Evolutionary conservation across 148 eudicot genomes (phyloP).

Genomic region (Tetragonia tetragonoides): DNA sequence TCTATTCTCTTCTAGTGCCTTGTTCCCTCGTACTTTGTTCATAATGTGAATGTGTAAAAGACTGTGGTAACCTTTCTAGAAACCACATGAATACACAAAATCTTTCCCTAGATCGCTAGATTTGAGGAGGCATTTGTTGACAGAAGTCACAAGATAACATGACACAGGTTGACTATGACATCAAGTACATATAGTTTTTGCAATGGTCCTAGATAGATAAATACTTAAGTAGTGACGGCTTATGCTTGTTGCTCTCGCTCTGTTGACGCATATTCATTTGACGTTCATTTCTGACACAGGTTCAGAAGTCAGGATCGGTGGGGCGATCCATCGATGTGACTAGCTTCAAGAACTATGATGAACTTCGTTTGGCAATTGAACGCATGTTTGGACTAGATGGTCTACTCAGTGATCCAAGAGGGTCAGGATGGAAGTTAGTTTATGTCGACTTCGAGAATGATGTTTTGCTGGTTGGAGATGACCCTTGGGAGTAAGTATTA

Average conservation of each 20-base stretch:
- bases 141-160: too few species aligned
- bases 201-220: background rate
- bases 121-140: too few species aligned
- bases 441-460: slow-evolving; percentile 94
- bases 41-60: too few species aligned
- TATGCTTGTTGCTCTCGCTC: background rate
- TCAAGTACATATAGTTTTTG: background rate
- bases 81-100: too few species aligned
- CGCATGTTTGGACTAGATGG: slow-evolving; percentile 91
- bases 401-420: slow-evolving; percentile 64
- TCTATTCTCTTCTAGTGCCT: background rate
- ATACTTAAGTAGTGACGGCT: background rate
- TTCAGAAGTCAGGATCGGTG: slow-evolving; percentile 96
- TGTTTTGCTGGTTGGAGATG: slow-evolving; percentile 92
- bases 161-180: too few species aligned
- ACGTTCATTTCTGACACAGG: slow-evolving; percentile 42
- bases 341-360: slow-evolving; percentile 71
- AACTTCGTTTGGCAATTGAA: slow-evolving; percentile 73
- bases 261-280: background rate
- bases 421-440: slow-evolving; percentile 88
- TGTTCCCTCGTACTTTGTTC: too few species aligned
- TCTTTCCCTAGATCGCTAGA: too few species aligned
- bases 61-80: too few species aligned
- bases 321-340: slow-evolving; percentile 98
- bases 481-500: slow-evolving; percentile 95